These are phyloP conservation scores for Debaryomyces coudertii DNA, from an alignment of 1,139 yeast genomes.

Conservation along the genomic window DNA sequence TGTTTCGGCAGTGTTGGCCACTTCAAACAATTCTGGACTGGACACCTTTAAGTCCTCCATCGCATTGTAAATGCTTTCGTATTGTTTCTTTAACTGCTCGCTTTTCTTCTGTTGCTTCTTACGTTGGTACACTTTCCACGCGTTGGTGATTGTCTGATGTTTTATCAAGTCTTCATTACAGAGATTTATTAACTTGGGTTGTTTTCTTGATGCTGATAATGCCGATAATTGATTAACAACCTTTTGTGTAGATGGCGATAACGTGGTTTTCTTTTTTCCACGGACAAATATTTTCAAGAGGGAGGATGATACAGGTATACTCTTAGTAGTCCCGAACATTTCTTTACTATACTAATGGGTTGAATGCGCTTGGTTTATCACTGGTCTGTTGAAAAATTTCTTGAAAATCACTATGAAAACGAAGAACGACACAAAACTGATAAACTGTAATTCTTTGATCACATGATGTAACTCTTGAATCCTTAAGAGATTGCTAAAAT, in stretches of 20 bases:
- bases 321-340: constrained; percentile 6
- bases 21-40: constrained; percentile 52
- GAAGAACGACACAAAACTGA: constrained; percentile 5
- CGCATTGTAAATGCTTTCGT: constrained; percentile 67
- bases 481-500: neutral
- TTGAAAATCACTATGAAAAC: constrained; percentile 2
- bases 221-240: constrained; percentile 81
- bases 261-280: constrained; percentile 39
- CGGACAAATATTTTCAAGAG: constrained; percentile 27
- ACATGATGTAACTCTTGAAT: neutral
- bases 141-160: constrained; percentile 80
- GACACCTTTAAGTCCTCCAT: constrained; percentile 65
- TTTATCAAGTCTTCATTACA: constrained; percentile 82
- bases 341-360: neutral
- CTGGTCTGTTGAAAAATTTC: constrained; percentile 5
- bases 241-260: constrained; percentile 64
- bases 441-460: neutral
- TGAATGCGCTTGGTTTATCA: neutral
- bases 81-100: constrained; percentile 61
- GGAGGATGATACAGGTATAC: neutral
- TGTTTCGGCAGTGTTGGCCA: constrained; percentile 51
- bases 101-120: constrained; percentile 48
- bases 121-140: constrained; percentile 72
- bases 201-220: constrained; percentile 82
- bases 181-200: constrained; percentile 77